phyloP scores from a whole-genome alignment of 805 yeast species.

The Groenewaldozyma tartarivorans region DNA sequence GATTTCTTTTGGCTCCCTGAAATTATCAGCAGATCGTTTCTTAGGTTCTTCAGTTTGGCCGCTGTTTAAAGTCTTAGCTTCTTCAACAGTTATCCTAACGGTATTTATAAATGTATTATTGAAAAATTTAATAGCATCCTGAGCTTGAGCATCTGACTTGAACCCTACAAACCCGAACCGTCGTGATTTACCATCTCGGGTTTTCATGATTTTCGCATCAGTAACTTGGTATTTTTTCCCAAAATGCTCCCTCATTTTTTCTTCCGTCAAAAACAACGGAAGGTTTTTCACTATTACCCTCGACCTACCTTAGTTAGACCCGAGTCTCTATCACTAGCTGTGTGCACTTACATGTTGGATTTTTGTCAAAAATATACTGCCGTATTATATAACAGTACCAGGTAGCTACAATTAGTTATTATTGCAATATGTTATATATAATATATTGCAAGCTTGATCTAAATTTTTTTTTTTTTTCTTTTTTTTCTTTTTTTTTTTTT shows the following conservation, averaged over 20 bases:
- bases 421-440: too few species aligned
- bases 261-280: slow-evolving; percentile 71
- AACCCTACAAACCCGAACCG: slow-evolving; percentile 91
- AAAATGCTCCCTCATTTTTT: slow-evolving; percentile 59
- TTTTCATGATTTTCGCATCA: slow-evolving; percentile 78
- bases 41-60: slow-evolving; percentile 41
- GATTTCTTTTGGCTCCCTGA: slow-evolving; percentile 9
- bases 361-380: too few species aligned
- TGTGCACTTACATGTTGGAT: slow-evolving; percentile 1
- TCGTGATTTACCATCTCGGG: slow-evolving; percentile 77
- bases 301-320: slow-evolving; percentile 37
- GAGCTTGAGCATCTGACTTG: slow-evolving; percentile 64
- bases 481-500: too few species aligned
- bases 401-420: too few species aligned
- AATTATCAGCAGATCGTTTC: slow-evolving; percentile 4
- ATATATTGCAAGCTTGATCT: too few species aligned
- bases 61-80: slow-evolving; percentile 82
- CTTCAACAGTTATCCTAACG: slow-evolving; percentile 61
- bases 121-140: slow-evolving; percentile 64
- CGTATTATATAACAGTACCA: too few species aligned
- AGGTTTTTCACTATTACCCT: slow-evolving; percentile 87
- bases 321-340: too few species aligned
- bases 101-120: slow-evolving; percentile 77
- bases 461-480: too few species aligned
- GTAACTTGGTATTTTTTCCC: slow-evolving; percentile 52